phyloP scores from a whole-genome alignment of 2,329 filamentous ascomycete genomes.

The Exserohilum turcica region DNA sequence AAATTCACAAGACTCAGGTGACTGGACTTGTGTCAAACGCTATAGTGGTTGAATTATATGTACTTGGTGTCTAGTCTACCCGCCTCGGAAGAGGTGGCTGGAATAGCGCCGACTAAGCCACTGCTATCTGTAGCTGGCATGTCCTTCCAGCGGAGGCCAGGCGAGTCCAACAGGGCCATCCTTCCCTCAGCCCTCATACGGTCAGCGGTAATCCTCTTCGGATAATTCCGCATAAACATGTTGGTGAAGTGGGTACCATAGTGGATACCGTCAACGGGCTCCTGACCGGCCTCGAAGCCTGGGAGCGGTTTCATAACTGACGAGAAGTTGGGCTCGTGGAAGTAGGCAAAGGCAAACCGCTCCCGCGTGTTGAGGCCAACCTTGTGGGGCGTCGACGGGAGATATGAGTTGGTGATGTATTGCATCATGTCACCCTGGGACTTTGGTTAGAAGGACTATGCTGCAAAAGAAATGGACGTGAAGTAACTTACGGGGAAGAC shows the following conservation, averaged over 20 bases:
- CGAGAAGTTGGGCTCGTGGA: constrained; percentile 15
- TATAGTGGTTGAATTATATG: too few species aligned
- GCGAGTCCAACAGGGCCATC: constrained; percentile 8
- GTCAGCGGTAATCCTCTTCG: constrained; percentile 7
- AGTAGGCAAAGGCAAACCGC: constrained; percentile 15
- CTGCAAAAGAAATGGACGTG: too few species aligned
- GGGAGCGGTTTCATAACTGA: constrained; percentile 13
- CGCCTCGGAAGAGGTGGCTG: too few species aligned
- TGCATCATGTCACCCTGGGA: constrained; percentile 15
- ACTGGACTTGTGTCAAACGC: too few species aligned
- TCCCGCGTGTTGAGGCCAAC: constrained; percentile 16
- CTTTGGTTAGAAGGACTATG: not conserved
- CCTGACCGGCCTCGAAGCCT: constrained; percentile 7
- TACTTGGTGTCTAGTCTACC: too few species aligned
- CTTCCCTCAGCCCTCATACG: constrained; percentile 7
- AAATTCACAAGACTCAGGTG: too few species aligned
- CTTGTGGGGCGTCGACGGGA: constrained; percentile 14
- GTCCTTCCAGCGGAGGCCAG: constrained; percentile 5
- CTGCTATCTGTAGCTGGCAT: not conserved
- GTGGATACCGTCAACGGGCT: constrained; percentile 9
- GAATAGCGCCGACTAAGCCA: not conserved
- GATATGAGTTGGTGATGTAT: constrained; percentile 15
- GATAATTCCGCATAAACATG: constrained; percentile 19
- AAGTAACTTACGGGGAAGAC: constrained; percentile 50
- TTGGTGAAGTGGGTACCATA: constrained; percentile 15